phyloP scores from a whole-genome alignment of 305 asterid species.

The Lippia alba region DNA sequence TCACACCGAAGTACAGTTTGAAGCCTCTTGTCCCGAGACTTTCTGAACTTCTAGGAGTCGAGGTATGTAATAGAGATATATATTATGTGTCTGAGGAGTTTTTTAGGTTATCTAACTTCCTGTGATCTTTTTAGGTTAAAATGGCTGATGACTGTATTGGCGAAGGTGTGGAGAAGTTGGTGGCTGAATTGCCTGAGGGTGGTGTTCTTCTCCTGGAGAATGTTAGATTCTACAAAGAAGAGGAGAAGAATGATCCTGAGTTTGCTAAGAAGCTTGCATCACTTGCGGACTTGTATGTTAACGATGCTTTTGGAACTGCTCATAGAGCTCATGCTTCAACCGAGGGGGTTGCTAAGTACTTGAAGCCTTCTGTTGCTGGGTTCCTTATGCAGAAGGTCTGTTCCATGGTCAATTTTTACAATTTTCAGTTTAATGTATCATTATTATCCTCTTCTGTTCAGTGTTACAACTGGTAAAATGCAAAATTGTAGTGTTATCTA shows the following conservation, averaged over 20 bases:
- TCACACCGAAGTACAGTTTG: too few species aligned
- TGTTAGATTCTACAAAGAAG: constrained; percentile 48
- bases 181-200: constrained; percentile 37
- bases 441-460: neutral
- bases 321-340: constrained; percentile 50
- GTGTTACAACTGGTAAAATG: neutral
- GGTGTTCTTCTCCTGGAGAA: constrained; percentile 49
- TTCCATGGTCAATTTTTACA: neutral
- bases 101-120: neutral
- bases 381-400: constrained; percentile 53
- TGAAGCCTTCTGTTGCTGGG: constrained; percentile 53
- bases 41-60: constrained; percentile 46
- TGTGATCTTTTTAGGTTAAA: constrained; percentile 31
- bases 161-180: constrained; percentile 43
- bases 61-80: constrained; percentile 30
- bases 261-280: constrained; percentile 50
- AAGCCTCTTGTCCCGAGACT: constrained; percentile 48
- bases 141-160: constrained; percentile 51
- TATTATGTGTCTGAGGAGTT: neutral
- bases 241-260: constrained; percentile 49
- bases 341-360: constrained; percentile 46
- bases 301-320: constrained; percentile 53
- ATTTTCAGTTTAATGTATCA: neutral
- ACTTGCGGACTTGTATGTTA: constrained; percentile 48
- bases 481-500: neutral